Conservation (phyloP, 1,284 basidiomycete genomes). For the Microbotryum scabiosae region DNA sequence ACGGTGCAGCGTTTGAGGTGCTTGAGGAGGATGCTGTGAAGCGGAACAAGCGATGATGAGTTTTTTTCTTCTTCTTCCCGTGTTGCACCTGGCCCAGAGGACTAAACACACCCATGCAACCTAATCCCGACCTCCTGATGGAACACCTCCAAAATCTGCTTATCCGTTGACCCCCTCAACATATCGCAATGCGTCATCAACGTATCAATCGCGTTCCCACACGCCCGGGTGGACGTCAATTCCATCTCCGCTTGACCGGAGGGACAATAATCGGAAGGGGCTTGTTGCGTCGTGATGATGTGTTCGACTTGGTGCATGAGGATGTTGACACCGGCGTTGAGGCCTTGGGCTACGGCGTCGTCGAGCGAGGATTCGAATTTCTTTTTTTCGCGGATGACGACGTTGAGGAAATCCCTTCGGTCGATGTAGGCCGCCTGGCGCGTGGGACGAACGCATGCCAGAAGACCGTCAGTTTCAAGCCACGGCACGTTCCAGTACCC, state of each 20-base stretch:
- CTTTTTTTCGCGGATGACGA: slow-evolving; percentile 92
- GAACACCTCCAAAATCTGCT: slow-evolving; percentile 93
- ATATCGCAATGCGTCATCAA: slow-evolving; percentile 82
- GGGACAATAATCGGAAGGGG: slow-evolving; percentile 82
- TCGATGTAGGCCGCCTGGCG: slow-evolving; percentile 83
- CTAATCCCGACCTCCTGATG: slow-evolving; percentile 94
- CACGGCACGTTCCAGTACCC: too few relatives aligned
- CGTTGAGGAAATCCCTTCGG: slow-evolving; percentile 84
- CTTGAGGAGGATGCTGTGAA: slow-evolving; percentile 74
- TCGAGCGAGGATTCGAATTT: slow-evolving; percentile 84
- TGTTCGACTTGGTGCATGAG: slow-evolving; percentile 97
- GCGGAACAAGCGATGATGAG: not conserved
- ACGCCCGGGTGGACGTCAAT: slow-evolving; percentile 64
- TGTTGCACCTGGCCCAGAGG: too few relatives aligned
- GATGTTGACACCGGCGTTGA: slow-evolving; percentile 91
- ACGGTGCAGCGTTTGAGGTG: slow-evolving; percentile 96
- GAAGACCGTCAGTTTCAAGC: too few relatives aligned
- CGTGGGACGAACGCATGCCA: too few relatives aligned
- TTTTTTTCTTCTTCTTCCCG: too few relatives aligned
- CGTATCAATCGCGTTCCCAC: slow-evolving; percentile 73
- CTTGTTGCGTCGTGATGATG: slow-evolving; percentile 73
- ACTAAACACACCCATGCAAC: slow-evolving; percentile 70
- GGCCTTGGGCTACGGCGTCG: slow-evolving; percentile 80
- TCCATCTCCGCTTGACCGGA: slow-evolving; percentile 43
- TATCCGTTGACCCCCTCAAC: slow-evolving; percentile 83